Conservation (phyloP, 495 filamentous ascomycete species). For the Podospora pseudoanserina region DNA sequence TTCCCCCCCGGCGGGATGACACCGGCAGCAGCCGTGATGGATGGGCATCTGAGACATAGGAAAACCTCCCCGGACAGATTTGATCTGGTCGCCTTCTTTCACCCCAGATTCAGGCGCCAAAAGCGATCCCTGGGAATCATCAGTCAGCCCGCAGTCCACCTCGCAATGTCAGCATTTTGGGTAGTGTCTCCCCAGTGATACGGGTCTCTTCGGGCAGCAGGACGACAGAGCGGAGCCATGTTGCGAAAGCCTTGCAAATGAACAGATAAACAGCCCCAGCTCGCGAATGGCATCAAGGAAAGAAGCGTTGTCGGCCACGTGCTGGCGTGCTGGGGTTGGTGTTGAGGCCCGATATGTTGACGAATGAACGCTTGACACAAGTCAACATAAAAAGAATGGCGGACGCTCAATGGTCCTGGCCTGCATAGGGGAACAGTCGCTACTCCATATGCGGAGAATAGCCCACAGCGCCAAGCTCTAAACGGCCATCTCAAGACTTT, state of each 20-base stretch:
- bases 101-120: conserved; percentile 24
- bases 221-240: conserved; percentile 6
- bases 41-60: conserved; percentile 22
- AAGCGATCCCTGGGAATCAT: conserved; percentile 3
- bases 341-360: conserved; percentile 21
- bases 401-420: conserved; percentile 18
- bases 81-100: conserved; percentile 26
- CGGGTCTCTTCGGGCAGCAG: conserved; percentile 13
- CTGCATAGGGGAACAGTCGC: conserved; percentile 25
- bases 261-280: conserved; percentile 1
- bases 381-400: conserved; percentile 22
- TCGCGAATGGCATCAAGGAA: conserved; percentile 14
- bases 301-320: conserved; percentile 15
- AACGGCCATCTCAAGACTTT: background rate
- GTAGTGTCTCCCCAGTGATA: conserved; percentile 10
- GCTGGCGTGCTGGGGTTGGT: conserved; percentile 15
- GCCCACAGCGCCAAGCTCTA: conserved; percentile 17
- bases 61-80: conserved; percentile 16
- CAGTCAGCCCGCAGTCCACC: conserved; percentile 15
- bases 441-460: conserved; percentile 20
- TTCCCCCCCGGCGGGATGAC: background rate
- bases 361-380: conserved; percentile 38
- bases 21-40: background rate
- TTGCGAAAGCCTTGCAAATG: background rate
- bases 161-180: conserved; percentile 24